Evolutionary conservation across 2,329 filamentous ascomycete species (phyloP).

Genomic region (Fusarium praegraminearum): DNA sequence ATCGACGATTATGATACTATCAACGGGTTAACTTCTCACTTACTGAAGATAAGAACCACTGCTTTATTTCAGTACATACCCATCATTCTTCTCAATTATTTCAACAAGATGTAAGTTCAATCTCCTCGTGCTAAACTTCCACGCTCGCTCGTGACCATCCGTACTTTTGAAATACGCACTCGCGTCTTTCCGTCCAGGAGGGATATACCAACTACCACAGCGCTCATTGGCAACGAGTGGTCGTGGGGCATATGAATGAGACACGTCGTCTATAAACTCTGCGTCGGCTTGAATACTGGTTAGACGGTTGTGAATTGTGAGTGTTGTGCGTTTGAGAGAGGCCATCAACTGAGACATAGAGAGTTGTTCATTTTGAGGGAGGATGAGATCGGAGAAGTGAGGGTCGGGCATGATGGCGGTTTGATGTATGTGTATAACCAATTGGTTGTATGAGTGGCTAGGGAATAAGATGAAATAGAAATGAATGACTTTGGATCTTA

Average conservation of each 20-base stretch:
- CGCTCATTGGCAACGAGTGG: constrained; percentile 92
- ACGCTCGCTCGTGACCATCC: constrained; percentile 90
- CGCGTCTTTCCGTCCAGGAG: constrained; percentile 70
- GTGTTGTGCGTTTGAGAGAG: constrained; percentile 79
- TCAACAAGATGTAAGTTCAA: constrained; percentile 86
- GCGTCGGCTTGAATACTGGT: constrained; percentile 82
- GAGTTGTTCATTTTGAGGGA: constrained; percentile 70
- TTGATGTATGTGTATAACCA: no score
- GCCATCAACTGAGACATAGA: constrained; percentile 78
- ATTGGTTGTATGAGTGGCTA: no score
- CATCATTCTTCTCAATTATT: constrained; percentile 73
- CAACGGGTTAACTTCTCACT: background rate
- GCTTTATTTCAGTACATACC: constrained; percentile 60
- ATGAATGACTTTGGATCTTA: background rate
- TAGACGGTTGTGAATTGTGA: constrained; percentile 85
- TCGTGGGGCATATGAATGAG: constrained; percentile 62
- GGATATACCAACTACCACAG: constrained; percentile 96
- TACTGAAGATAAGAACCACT: background rate
- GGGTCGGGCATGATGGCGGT: constrained; percentile 42
- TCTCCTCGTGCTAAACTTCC: constrained; percentile 87
- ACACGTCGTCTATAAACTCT: constrained; percentile 75
- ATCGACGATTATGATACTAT: constrained; percentile 85
- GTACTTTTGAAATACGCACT: constrained; percentile 98
- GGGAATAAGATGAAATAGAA: background rate
- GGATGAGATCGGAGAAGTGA: constrained; percentile 59